Evolutionary conservation across 179 eudicot species (phyloP).

Genomic region (Vitellaria paradoxa): DNA sequence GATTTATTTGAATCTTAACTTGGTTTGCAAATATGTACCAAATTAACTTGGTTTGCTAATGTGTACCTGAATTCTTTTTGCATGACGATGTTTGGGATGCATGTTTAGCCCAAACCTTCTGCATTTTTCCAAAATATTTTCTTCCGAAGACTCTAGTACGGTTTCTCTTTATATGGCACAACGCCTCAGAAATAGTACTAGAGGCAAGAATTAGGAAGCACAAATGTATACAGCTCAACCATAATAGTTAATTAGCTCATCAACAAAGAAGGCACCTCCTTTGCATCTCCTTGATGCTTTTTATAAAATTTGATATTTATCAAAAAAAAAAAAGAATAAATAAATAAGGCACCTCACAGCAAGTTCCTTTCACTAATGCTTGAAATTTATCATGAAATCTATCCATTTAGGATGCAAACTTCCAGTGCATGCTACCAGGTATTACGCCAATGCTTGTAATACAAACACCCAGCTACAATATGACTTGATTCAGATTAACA

Average conservation of each 20-base stretch:
- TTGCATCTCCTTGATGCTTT: too few species aligned
- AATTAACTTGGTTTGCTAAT: neutral
- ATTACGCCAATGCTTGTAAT: neutral
- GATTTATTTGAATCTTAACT: neutral
- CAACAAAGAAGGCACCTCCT: neutral
- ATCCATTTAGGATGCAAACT: neutral
- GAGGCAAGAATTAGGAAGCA: neutral
- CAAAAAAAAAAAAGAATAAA: too few species aligned
- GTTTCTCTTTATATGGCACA: neutral
- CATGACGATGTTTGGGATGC: neutral
- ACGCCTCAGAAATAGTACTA: neutral
- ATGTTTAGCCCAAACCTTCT: neutral
- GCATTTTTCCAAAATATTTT: neutral
- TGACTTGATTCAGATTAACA: neutral
- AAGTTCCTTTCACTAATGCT: neutral
- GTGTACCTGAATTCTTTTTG: neutral
- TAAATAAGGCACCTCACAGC: neutral
- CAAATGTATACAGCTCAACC: neutral
- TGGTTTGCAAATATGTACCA: neutral
- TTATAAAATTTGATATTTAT: too few species aligned
- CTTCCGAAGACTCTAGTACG: neutral
- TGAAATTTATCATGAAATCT: neutral
- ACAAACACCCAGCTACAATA: neutral
- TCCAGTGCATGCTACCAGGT: neutral
- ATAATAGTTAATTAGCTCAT: neutral